A percentile compares a stretch with the other conserved stretches of the same genome.
Evolutionary conservation across 306 rosid species (phyloP).

Genomic region (Dalbergia oliveri): DNA sequence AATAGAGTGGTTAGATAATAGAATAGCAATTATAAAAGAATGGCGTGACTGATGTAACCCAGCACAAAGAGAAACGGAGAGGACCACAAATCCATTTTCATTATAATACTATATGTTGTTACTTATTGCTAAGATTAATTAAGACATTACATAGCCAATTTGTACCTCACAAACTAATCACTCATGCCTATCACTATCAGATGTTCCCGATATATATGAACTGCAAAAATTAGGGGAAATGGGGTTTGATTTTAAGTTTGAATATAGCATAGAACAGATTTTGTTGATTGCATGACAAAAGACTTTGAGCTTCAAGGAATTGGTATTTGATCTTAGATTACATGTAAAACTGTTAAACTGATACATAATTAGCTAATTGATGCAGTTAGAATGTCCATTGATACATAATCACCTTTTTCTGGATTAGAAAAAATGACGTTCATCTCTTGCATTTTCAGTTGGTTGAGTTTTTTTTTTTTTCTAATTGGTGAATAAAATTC

Average conservation of each 20-base stretch:
- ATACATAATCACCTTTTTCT: no score
- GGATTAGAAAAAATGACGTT: no score
- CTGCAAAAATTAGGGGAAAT: not conserved
- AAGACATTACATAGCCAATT: not conserved
- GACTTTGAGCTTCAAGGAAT: not conserved
- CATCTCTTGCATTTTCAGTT: no score
- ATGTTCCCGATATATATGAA: not conserved
- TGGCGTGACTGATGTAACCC: slow-evolving; percentile 35
- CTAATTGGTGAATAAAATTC: no score
- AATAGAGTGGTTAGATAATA: slow-evolving; percentile 11
- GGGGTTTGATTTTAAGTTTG: not conserved
- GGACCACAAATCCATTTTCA: slow-evolving; percentile 62
- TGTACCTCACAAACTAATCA: slow-evolving; percentile 3
- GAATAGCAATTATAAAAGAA: slow-evolving; percentile 14
- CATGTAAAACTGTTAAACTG: no score
- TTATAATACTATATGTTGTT: slow-evolving; percentile 23
- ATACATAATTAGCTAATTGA: no score
- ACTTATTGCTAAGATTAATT: not conserved
- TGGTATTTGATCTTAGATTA: not conserved
- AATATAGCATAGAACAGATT: not conserved
- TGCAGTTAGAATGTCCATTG: no score
- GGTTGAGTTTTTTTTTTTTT: no score
- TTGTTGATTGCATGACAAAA: not conserved
- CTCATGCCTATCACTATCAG: not conserved
- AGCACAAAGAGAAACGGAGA: slow-evolving; percentile 38